A percentile compares a stretch with the other conserved stretches of the same genome.
Evolutionary conservation across 441 rosid genomes (phyloP).

Genomic region (Pelargonium citronellum): DNA sequence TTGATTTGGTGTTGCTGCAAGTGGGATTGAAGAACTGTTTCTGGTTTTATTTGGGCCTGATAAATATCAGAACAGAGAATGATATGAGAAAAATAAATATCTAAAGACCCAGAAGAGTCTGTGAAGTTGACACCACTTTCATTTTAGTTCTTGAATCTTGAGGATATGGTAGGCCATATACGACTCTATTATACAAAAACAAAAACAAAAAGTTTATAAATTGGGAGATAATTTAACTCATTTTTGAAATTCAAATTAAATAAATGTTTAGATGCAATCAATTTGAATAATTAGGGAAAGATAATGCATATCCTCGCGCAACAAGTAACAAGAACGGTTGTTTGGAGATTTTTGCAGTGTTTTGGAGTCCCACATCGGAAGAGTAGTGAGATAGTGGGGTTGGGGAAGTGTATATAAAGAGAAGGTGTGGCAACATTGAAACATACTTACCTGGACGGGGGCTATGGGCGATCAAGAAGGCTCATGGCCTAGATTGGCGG

Average conservation of each 20-base stretch:
- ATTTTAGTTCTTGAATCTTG: background rate
- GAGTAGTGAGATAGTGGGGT: background rate
- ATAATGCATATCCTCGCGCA: too few relatives aligned
- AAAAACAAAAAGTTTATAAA: too few relatives aligned
- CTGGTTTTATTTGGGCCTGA: background rate
- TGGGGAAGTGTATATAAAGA: background rate
- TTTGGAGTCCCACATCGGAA: background rate
- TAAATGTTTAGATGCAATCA: too few relatives aligned
- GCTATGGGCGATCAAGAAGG: background rate
- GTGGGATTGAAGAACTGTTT: background rate
- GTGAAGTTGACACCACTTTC: constrained; percentile 3
- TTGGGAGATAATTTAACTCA: too few relatives aligned
- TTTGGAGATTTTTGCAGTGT: background rate
- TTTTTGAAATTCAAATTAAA: too few relatives aligned
- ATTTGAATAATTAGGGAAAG: too few relatives aligned
- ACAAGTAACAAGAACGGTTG: too few relatives aligned
- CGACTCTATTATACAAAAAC: too few relatives aligned
- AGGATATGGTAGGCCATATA: constrained; percentile 1
- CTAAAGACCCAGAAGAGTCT: background rate
- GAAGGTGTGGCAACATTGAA: background rate
- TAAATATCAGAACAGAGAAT: background rate
- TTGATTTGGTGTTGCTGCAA: background rate
- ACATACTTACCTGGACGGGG: constrained; percentile 10
- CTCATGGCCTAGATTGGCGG: background rate
- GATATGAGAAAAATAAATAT: background rate